phyloP scores from a whole-genome alignment of 768 basidiomycete genomes.

The Hortiboletus flavorubellus region DNA sequence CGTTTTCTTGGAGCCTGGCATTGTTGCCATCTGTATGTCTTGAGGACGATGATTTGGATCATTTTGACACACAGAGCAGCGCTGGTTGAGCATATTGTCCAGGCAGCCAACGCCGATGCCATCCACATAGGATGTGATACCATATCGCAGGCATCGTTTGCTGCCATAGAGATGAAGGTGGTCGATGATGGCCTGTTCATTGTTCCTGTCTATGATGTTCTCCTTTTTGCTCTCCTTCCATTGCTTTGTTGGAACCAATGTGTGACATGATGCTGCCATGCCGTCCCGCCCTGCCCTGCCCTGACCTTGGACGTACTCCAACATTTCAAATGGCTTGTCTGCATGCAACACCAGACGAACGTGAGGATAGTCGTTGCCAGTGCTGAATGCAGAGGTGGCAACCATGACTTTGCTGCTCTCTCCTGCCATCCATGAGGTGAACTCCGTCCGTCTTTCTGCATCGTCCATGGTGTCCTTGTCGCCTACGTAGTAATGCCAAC shows the following conservation, averaged over 20 bases:
- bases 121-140: neutral
- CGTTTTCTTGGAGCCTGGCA: too few relatives aligned
- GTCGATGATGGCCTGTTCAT: neutral
- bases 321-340: constrained; percentile 22
- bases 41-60: neutral
- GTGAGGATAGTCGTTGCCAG: constrained; percentile 25
- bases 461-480: constrained; percentile 1
- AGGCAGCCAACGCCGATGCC: neutral
- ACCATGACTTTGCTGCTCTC: constrained; percentile 4
- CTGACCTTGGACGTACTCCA: constrained; percentile 19
- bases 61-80: neutral
- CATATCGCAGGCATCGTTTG: constrained; percentile 7
- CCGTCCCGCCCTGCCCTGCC: constrained; percentile 20
- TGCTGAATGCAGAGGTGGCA: constrained; percentile 25
- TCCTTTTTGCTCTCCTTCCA: neutral
- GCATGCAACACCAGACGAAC: constrained; percentile 19
- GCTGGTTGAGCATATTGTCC: neutral
- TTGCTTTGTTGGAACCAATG: neutral
- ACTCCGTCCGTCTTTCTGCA: neutral
- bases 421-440: constrained; percentile 12
- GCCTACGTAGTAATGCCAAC: constrained; percentile 16
- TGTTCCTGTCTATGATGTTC: neutral
- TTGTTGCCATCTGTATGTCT: neutral
- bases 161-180: neutral
- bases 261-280: neutral